Evolutionary conservation across 2,329 filamentous ascomycete species (phyloP).

Genomic region (Phaeosphaeria sp.): DNA sequence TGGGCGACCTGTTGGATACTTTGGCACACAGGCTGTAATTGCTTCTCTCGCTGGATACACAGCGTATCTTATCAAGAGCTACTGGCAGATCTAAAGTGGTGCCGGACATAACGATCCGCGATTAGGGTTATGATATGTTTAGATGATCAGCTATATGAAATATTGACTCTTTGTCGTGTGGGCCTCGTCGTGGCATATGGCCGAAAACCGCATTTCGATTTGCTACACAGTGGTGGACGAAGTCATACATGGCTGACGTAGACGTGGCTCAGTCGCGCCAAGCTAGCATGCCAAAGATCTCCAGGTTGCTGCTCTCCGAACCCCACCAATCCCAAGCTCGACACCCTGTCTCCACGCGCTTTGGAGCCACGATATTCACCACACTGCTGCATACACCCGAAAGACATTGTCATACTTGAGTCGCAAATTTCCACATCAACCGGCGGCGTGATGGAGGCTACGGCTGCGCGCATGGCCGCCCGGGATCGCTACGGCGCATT

Average conservation of each 20-base stretch:
- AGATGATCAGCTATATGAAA: too few species aligned
- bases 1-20: conserved; percentile 38
- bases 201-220: too few species aligned
- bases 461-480: conserved; percentile 92
- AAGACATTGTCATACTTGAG: neutral
- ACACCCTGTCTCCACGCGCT: conserved; percentile 14
- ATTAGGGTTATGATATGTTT: too few species aligned
- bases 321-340: conserved; percentile 21
- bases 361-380: conserved; percentile 6
- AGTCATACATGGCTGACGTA: conserved; percentile 20
- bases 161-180: too few species aligned
- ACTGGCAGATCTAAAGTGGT: conserved; percentile 27
- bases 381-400: neutral
- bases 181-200: too few species aligned
- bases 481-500: conserved; percentile 91
- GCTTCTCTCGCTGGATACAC: conserved; percentile 37
- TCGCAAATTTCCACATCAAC: neutral
- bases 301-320: conserved; percentile 8
- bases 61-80: conserved; percentile 41
- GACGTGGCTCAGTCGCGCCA: conserved; percentile 18
- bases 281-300: conserved; percentile 12
- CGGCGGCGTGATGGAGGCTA: conserved; percentile 75
- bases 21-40: conserved; percentile 40
- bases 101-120: neutral
- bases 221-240: neutral